These are phyloP conservation scores for Fraxinus anomala DNA, from an alignment of 257 asterid species.

Conservation along the genomic window DNA sequence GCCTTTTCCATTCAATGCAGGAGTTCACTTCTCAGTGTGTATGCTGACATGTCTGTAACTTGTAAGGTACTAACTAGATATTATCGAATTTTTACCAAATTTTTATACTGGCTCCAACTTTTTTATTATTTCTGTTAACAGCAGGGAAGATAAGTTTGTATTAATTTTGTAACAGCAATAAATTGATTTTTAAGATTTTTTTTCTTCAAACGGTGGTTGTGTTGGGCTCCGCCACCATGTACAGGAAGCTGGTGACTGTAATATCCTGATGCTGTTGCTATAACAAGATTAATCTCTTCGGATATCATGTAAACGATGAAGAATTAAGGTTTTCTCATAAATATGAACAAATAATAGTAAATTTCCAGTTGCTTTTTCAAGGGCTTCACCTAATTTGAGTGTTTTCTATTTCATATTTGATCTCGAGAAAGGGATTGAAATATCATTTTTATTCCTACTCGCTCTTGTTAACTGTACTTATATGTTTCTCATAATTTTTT, in stretches of 20 bases:
- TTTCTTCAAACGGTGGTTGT: not conserved
- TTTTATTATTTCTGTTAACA: not conserved
- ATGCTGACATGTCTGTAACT: conserved; percentile 98
- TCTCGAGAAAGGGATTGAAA: no score
- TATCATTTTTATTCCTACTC: not conserved
- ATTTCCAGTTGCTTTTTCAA: no score
- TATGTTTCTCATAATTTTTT: not conserved
- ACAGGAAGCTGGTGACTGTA: no score
- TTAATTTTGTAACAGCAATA: not conserved
- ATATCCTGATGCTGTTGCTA: no score
- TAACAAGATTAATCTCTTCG: no score
- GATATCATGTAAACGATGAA: no score
- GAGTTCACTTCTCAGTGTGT: conserved; percentile 94
- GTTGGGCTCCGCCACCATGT: no score
- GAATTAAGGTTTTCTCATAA: no score
- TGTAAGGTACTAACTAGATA: conserved; percentile 69
- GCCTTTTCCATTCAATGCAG: conserved; percentile 51
- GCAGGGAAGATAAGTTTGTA: no score
- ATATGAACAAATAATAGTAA: no score
- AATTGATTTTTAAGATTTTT: not conserved
- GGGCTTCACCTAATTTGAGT: no score
- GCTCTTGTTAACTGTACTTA: not conserved
- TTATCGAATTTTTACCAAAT: not conserved
- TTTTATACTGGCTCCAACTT: not conserved
- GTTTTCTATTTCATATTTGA: no score